Evolutionary conservation across 2,329 filamentous ascomycete genomes (phyloP).

Genomic region (Alternaria ethzedia): DNA sequence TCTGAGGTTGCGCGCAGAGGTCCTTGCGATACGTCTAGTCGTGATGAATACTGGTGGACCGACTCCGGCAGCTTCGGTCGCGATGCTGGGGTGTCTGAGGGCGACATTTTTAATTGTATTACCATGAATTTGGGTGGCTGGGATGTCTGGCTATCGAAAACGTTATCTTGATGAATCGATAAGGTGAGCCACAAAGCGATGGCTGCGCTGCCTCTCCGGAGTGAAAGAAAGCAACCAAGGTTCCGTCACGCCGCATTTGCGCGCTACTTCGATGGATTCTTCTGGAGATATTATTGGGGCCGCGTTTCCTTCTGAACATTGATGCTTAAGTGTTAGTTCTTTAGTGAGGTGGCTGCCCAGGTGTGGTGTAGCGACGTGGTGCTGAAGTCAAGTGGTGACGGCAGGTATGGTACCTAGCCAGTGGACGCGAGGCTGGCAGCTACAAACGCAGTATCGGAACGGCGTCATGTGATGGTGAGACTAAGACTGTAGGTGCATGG

Average conservation of each 20-base stretch:
- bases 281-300: background rate
- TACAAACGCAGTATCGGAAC: background rate
- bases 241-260: background rate
- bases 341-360: background rate
- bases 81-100: background rate
- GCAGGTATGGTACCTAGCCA: background rate
- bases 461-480: background rate
- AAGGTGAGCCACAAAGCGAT: background rate
- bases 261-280: background rate
- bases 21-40: slow-evolving; percentile 1
- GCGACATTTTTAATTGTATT: background rate
- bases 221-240: background rate
- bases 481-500: background rate
- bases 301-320: background rate
- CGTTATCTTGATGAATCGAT: background rate
- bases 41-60: background rate
- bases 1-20: slow-evolving; percentile 7
- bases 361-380: background rate
- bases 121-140: background rate
- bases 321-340: background rate
- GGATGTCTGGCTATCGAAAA: background rate
- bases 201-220: background rate
- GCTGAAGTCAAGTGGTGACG: background rate
- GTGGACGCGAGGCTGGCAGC: background rate
- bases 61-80: background rate